Conservation (phyloP, 148 eudicot genomes). For the Fagopyrum esculentum region DNA sequence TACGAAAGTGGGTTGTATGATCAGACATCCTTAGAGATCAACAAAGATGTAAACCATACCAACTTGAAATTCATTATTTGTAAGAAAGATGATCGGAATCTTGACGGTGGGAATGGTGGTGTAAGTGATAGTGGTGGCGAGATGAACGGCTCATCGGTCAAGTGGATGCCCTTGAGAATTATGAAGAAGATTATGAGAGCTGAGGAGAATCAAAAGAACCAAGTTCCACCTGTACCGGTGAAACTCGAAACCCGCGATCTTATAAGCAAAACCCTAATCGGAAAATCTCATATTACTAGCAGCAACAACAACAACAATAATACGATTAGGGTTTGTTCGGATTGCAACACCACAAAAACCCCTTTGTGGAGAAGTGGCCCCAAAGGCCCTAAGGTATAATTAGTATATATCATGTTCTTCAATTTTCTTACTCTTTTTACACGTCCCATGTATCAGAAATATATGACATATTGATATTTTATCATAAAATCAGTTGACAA, state of each 20-base stretch:
- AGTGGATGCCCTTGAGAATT: constrained; percentile 53
- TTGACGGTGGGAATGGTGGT: not conserved
- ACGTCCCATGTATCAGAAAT: no score
- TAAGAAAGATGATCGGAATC: constrained; percentile 23
- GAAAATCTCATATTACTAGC: constrained; percentile 11
- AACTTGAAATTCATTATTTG: constrained; percentile 26
- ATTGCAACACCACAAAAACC: constrained; percentile 75
- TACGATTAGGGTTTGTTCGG: constrained; percentile 58
- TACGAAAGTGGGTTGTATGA: constrained; percentile 15
- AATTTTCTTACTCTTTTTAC: not conserved
- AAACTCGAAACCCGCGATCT: constrained; percentile 2
- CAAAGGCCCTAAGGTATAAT: constrained; percentile 60
- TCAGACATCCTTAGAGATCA: constrained; percentile 4
- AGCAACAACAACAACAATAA: constrained; percentile 24
- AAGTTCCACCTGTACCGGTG: constrained; percentile 15
- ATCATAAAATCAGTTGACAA: no score
- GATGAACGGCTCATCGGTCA: constrained; percentile 17
- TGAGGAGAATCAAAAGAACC: constrained; percentile 7
- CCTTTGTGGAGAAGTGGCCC: constrained; percentile 92
- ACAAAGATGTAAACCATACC: constrained; percentile 10
- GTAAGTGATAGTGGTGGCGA: not conserved
- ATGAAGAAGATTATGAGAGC: constrained; percentile 41
- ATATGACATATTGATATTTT: no score
- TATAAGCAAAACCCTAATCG: constrained; percentile 15
- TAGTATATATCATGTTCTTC: not conserved